Base-by-base conservation (phyloP, 805 yeast species). In the Starmerella vaccinii region DNA sequence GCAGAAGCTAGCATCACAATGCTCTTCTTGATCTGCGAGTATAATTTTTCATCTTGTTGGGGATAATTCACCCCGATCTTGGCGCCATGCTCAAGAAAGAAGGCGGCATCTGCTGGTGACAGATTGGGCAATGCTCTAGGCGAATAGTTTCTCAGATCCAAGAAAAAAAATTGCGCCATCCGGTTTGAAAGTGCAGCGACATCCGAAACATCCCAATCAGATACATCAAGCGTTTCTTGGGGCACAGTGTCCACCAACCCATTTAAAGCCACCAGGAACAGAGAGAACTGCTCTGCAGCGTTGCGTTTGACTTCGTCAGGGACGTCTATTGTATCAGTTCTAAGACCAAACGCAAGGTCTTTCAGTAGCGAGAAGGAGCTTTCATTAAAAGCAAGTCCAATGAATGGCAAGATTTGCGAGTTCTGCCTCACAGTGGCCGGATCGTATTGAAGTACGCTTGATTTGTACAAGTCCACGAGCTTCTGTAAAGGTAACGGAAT, bases 51-150 rank as follows among this genome's bases (percentile, higher is more conserved):
- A 48, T 76, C 76, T 59, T 76, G 80, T 0, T 75, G 45, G 1
- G 53, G 52, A 29, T 21, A 22, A 6, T 21, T 64, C 12, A 54
- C 23, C 7, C 53, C 55, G 13, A 41, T 3, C 16, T 46, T 48
- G 4, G 29, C 34, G 15, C 55, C 52, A 21, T 46, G 47, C 0
- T 80, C 76, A 0, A 86, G 81, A 57, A 86, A 77, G 57, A 81
- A 85, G 0, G 76, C 63, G 18, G 76, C 73, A 38, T 82, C 87
- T 0, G 62, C 61, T 0, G 71, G 63, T 13, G 81, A 69, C 47
- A 88, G 65, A 0, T 95, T 95, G 0, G 90, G 87, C 51, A 78
- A 72, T 2, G 71, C 27, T 6, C 39, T 37, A 8, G 50, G n/a
- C 19, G 26, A 23, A 5, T 41, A 10, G 33, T 35, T 48, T 15